Evolutionary conservation across 106 monocot species (phyloP).

Genomic region (Posidonia australis): DNA sequence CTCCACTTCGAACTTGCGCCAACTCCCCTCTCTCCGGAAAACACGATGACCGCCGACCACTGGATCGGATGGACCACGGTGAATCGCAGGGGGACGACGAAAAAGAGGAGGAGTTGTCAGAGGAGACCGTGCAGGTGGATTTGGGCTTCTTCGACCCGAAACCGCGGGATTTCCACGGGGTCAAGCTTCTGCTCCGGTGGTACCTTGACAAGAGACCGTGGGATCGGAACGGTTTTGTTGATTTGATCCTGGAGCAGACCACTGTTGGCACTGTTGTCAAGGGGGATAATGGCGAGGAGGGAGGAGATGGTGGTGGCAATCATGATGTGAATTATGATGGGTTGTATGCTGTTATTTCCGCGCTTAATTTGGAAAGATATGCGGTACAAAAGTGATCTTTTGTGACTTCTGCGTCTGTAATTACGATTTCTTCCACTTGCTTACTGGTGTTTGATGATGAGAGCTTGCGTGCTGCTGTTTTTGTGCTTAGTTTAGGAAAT

Average conservation of each 20-base stretch:
- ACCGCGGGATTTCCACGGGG: conserved; percentile 63
- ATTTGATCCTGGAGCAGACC: conserved; percentile 76
- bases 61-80: background rate
- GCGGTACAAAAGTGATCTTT: conserved; percentile 9
- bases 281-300: conserved; percentile 26
- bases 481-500: background rate
- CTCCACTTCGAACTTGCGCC: background rate
- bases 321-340: conserved; percentile 12
- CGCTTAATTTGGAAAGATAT: conserved; percentile 75
- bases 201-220: conserved; percentile 60
- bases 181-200: conserved; percentile 52
- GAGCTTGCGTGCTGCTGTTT: background rate
- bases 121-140: conserved; percentile 60
- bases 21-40: background rate
- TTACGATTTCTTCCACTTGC: too few relatives aligned
- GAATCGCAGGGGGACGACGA: background rate
- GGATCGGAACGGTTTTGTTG: conserved; percentile 86
- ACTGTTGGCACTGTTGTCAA: conserved; percentile 89
- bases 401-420: background rate
- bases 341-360: conserved; percentile 55
- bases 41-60: background rate
- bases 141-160: conserved; percentile 97
- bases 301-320: background rate
- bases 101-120: background rate
- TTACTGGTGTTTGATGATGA: too few relatives aligned